These are phyloP conservation scores for Trichoderma koningiopsis DNA, from an alignment of 2,329 filamentous ascomycete genomes.

Conservation along the genomic window DNA sequence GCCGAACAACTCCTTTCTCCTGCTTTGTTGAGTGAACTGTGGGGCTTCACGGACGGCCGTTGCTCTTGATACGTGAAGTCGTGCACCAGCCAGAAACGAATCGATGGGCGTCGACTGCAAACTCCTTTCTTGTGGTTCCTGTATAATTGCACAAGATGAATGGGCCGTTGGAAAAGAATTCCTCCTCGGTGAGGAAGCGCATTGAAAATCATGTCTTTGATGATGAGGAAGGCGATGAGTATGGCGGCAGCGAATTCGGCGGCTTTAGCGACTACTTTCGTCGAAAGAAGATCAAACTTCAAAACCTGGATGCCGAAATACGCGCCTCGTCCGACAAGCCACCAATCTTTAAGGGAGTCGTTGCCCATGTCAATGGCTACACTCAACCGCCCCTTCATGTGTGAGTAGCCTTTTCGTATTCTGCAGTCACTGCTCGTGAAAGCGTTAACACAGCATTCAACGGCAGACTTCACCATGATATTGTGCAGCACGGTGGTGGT, in stretches of 20 bases:
- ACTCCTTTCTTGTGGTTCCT: slow-evolving; percentile 25
- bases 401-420: slow-evolving; percentile 37
- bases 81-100: background rate
- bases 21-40: slow-evolving; percentile 7
- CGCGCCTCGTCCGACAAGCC: slow-evolving; percentile 71
- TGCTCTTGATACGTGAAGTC: slow-evolving; percentile 24
- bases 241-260: slow-evolving; percentile 81
- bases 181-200: slow-evolving; percentile 62
- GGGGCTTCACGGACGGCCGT: slow-evolving; percentile 15
- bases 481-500: slow-evolving; percentile 90
- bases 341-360: slow-evolving; percentile 85
- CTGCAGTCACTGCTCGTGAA: background rate
- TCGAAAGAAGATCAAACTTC: slow-evolving; percentile 94
- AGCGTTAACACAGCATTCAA: slow-evolving; percentile 27
- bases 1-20: background rate
- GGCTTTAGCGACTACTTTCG: slow-evolving; percentile 91
- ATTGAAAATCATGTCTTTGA: slow-evolving; percentile 71
- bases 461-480: slow-evolving; percentile 70
- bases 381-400: slow-evolving; percentile 91
- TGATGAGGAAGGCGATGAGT: slow-evolving; percentile 86
- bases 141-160: slow-evolving; percentile 51
- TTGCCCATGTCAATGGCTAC: slow-evolving; percentile 92
- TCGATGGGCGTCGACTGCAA: background rate
- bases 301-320: slow-evolving; percentile 86
- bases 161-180: slow-evolving; percentile 63